phyloP scores from a whole-genome alignment of 2,329 filamentous ascomycete species.

The Fusarium decemcellulare region DNA sequence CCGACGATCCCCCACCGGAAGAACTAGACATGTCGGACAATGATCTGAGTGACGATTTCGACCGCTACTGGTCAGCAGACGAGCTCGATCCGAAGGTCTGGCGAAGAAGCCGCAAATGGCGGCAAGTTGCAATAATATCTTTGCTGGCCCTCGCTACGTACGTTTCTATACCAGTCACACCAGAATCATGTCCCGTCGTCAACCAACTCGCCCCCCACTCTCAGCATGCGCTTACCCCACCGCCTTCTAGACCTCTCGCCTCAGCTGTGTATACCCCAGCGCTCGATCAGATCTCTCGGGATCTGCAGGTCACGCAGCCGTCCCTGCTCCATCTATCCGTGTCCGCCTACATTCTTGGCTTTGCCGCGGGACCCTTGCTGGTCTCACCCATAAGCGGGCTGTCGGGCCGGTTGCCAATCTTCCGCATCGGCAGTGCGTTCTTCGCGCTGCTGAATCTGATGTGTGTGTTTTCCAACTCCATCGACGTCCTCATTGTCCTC shows the following conservation, averaged over 20 bases:
- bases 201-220: not conserved
- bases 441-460: not conserved
- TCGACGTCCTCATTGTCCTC: not conserved
- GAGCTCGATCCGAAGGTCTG: not conserved
- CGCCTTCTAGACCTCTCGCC: not conserved
- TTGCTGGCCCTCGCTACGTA: not conserved
- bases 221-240: not conserved
- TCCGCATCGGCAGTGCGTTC: not conserved
- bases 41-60: not conserved
- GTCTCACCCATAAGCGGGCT: not conserved
- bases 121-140: not conserved
- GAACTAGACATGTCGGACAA: not conserved
- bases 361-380: not conserved
- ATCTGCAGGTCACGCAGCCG: not conserved
- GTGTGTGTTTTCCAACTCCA: not conserved
- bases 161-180: not conserved
- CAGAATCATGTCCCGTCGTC: not conserved
- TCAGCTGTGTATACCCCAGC: not conserved
- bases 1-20: not conserved
- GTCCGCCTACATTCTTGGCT: not conserved
- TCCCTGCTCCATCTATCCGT: not conserved
- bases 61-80: not conserved
- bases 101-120: not conserved
- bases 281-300: not conserved
- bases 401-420: not conserved